These are phyloP conservation scores for Vickermania ingenoplastis DNA, from an alignment of 208 protist genomes.

Conservation along the genomic window DNA sequence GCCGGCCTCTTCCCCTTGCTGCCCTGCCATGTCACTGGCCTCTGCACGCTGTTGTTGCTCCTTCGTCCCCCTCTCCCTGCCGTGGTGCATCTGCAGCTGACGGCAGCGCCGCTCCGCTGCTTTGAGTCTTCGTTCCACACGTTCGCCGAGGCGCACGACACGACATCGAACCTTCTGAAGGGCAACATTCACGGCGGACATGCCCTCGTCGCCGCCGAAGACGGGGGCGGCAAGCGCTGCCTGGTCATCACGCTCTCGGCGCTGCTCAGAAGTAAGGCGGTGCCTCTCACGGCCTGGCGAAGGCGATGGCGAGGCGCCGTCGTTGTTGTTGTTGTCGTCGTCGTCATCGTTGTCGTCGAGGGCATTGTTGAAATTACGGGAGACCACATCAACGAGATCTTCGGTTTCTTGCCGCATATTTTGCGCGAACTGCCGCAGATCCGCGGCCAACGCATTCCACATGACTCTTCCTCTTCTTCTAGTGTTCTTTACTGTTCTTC, in stretches of 20 bases:
- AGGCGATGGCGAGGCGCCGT: neutral
- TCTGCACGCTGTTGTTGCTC: neutral
- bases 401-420: neutral
- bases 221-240: neutral
- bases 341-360: neutral
- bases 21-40: neutral
- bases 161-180: neutral
- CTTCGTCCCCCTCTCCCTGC: too few species aligned
- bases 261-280: neutral
- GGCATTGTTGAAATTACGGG: neutral
- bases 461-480: too few species aligned
- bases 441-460: neutral
- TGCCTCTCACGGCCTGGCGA: neutral
- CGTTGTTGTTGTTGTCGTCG: neutral
- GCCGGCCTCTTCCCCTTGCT: neutral
- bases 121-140: neutral
- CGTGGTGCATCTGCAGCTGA: too few species aligned
- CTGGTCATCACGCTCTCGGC: neutral
- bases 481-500: too few species aligned
- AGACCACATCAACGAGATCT: neutral
- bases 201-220: neutral
- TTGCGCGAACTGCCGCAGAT: neutral
- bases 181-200: neutral
- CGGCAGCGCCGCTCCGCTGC: neutral
- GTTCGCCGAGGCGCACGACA: neutral